Evolutionary conservation across 108 stramenopile genomes (phyloP).

Genomic region (Cyclotella atomus): DNA sequence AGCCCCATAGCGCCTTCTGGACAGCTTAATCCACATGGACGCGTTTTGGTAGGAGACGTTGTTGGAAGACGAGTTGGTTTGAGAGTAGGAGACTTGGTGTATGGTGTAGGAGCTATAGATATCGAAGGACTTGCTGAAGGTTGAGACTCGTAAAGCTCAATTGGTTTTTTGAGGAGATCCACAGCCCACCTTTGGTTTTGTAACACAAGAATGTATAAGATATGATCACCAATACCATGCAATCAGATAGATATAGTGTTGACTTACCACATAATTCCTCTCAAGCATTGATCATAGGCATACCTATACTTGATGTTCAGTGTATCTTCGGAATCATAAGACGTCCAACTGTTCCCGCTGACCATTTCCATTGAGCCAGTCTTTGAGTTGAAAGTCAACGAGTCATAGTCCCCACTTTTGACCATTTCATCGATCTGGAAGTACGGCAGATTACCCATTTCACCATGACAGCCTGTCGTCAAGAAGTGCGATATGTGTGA

Average conservation of each 20-base stretch:
- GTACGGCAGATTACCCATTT: conserved; percentile 27
- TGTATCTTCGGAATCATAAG: conserved; percentile 31
- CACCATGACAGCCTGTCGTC: conserved; percentile 30
- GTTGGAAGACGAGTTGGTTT: not conserved
- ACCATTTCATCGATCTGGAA: conserved; percentile 33
- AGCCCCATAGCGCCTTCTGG: not conserved
- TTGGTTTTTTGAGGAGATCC: conserved; percentile 23
- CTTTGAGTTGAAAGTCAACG: conserved; percentile 20
- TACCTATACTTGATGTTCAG: conserved; percentile 24
- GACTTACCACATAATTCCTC: conserved; percentile 37
- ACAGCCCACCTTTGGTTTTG: conserved; percentile 15
- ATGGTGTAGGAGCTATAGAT: conserved; percentile 6
- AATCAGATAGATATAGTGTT: not conserved
- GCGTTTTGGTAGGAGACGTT: not conserved
- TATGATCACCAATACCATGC: not conserved
- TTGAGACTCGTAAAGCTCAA: not conserved
- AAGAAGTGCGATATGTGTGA: not conserved
- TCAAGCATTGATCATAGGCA: conserved; percentile 23
- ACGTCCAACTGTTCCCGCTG: conserved; percentile 28
- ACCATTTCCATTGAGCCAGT: conserved; percentile 32
- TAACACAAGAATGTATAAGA: not conserved
- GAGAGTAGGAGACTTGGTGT: not conserved
- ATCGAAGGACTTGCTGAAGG: conserved; percentile 10
- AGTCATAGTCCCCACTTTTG: conserved; percentile 26
- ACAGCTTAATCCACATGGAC: conserved; percentile 10